Evolutionary conservation across 1,139 yeast genomes (phyloP).

Genomic region (Yamadazyma buinensis): DNA sequence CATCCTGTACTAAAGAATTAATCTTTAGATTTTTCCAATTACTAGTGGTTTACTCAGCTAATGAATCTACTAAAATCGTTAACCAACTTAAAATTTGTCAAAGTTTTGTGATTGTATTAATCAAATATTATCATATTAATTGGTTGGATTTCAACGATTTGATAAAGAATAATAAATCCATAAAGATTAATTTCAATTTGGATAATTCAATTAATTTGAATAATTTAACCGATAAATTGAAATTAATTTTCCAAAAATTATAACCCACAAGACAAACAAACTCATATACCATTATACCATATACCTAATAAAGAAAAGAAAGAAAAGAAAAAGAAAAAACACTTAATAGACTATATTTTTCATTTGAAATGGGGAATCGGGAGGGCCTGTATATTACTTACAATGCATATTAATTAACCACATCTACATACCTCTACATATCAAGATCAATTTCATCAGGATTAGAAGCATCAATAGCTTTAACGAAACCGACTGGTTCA

Average conservation of each 20-base stretch:
- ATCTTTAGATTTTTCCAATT: slow-evolving; percentile 31
- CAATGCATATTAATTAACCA: too few species aligned
- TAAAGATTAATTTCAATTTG: slow-evolving; percentile 33
- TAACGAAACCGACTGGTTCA: slow-evolving; percentile 54
- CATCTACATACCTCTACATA: slow-evolving; percentile 32
- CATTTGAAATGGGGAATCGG: too few species aligned
- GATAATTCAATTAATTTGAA: slow-evolving; percentile 34
- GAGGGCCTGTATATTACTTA: too few species aligned
- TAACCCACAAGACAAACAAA: neutral
- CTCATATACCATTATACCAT: too few species aligned
- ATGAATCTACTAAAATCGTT: slow-evolving; percentile 29
- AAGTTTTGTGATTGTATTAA: slow-evolving; percentile 31
- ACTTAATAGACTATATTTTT: too few species aligned
- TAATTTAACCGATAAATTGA: slow-evolving; percentile 41
- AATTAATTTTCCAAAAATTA: slow-evolving; percentile 20
- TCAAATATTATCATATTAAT: slow-evolving; percentile 40
- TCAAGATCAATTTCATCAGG: slow-evolving; percentile 70
- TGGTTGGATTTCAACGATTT: slow-evolving; percentile 39
- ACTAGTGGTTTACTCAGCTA: slow-evolving; percentile 33
- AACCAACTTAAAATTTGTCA: slow-evolving; percentile 31
- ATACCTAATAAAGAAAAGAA: too few species aligned
- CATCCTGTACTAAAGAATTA: slow-evolving; percentile 28
- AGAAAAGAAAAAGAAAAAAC: too few species aligned
- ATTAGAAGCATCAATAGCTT: slow-evolving; percentile 35
- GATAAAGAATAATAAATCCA: slow-evolving; percentile 31